Evolutionary conservation across 441 rosid genomes (phyloP).

Genomic region (Erysimum pusillum): DNA sequence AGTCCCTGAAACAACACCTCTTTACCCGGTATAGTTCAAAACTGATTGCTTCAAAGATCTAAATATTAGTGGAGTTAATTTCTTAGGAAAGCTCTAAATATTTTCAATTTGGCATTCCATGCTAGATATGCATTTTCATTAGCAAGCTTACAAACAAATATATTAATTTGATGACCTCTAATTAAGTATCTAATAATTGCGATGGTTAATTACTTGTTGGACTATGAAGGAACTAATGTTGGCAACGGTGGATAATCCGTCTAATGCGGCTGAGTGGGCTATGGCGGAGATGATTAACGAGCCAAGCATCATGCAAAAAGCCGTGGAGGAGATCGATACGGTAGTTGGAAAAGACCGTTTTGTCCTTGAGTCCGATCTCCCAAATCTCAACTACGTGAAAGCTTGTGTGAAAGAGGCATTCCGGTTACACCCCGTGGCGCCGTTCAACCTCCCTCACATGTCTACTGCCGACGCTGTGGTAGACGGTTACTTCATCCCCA

Average conservation of each 20-base stretch:
- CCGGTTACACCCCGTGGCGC: slow-evolving; percentile 57
- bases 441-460: slow-evolving; percentile 57
- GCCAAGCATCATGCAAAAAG: slow-evolving; percentile 53
- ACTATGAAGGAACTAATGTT: slow-evolving; percentile 52
- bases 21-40: background rate
- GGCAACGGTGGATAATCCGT: slow-evolving; percentile 56
- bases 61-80: background rate
- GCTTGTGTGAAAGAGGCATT: slow-evolving; percentile 58
- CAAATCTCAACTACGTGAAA: slow-evolving; percentile 52
- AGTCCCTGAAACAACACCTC: background rate
- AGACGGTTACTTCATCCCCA: slow-evolving; percentile 55
- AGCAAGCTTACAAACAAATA: background rate
- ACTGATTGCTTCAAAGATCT: too few species aligned
- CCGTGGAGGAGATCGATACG: slow-evolving; percentile 52
- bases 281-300: slow-evolving; percentile 60
- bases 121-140: background rate
- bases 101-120: background rate
- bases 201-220: background rate
- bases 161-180: background rate
- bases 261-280: slow-evolving; percentile 55
- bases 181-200: background rate
- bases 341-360: slow-evolving; percentile 58
- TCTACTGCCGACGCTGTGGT: slow-evolving; percentile 41
- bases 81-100: background rate
- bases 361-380: slow-evolving; percentile 55